These are phyloP conservation scores for Nemania abortiva DNA, from an alignment of 2,329 filamentous ascomycete genomes.

Conservation along the genomic window DNA sequence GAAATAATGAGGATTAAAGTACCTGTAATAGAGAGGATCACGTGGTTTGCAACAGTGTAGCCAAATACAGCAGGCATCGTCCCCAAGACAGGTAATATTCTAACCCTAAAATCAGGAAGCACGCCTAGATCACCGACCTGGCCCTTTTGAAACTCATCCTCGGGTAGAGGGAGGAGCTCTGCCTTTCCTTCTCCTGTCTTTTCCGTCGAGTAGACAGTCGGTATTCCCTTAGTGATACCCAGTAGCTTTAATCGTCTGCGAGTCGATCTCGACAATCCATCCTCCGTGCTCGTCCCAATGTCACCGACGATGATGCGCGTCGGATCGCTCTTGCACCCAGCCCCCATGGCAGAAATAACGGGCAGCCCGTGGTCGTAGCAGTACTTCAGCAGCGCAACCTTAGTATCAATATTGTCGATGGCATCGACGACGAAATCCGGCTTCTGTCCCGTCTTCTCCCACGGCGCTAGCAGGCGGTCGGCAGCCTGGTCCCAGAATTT, in stretches of 20 bases:
- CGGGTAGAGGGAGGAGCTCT: constrained; percentile 83
- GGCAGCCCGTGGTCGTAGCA: constrained; percentile 82
- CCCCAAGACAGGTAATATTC: constrained; percentile 94
- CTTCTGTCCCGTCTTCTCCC: constrained; percentile 69
- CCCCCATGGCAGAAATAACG: constrained; percentile 96
- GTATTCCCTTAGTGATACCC: constrained; percentile 86
- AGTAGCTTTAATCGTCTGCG: constrained; percentile 80
- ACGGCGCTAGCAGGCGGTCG: constrained; percentile 73
- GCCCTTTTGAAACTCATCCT: constrained; percentile 90
- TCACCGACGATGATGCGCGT: constrained; percentile 92
- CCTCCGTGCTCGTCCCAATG: constrained; percentile 88
- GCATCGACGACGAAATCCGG: constrained; percentile 96
- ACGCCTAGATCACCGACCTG: constrained; percentile 87
- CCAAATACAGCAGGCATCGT: constrained; percentile 99
- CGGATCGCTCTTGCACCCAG: constrained; percentile 89
- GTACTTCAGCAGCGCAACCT: constrained; percentile 89
- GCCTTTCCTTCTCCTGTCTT: constrained; percentile 92
- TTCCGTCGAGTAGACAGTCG: constrained; percentile 93
- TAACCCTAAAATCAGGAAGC: constrained; percentile 89
- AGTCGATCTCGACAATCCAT: constrained; percentile 87
- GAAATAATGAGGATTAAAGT: constrained; percentile 21
- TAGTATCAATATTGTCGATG: constrained; percentile 98
- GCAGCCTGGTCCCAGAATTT: constrained; percentile 81
- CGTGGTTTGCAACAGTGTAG: constrained; percentile 89
- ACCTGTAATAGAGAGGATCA: constrained; percentile 81